Base-by-base conservation (phyloP, 1,284 basidiomycete species). In the Sanghuangporus sanghuang region DNA sequence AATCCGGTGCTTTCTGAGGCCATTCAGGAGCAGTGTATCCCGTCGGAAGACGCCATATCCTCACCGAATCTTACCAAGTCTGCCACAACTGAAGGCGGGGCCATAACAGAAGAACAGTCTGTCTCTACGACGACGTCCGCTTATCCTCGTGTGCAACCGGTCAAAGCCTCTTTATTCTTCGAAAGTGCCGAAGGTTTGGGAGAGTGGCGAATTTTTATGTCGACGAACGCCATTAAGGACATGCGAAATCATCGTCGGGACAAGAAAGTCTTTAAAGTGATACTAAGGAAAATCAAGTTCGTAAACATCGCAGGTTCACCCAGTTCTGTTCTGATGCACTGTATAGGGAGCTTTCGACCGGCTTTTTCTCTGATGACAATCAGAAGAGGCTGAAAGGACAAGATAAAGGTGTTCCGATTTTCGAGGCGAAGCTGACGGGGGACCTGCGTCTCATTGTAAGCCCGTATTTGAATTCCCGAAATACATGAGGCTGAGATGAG, bases 351-450 rank as follows among this genome's bases (percentile, higher is more conserved):
- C 75, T 89, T 2, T 89, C 86, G 0, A 80, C 81, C 6, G 87
- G 87, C 0, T 80, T 85, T 65, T 89, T 89, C 69, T 87, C 86
- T 0, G 77, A 78, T 6, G 84, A 87, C 66, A 89, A 89, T 65
- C 85, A 89, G 67, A 89, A 87, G 71, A 73, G 78, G n/a, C 73
- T 89, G 14, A 84, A 78, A 36, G 80, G 79, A 0, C 64, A 74
- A 0, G 71, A 75, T 39, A 73, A 73, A 6, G 80, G 79, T 9
- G 72, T 86, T 1, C 85, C 87, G 0, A 81, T 89, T 7, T 89
- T 80, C 60, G 86, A 88, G 69, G 87, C 87, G 0, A 88, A 87
- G 70, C 84, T 89, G 81, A 85, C 84, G 0, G 67, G 79, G 0
- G 85, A 88, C 68, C 73, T 78, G 23, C 78, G 87, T 5, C 73